Evolutionary conservation across 176 grass and related monocot genomes (phyloP), one percentile per base, ranked within the genome.

Genomic region (Triticum dicoccoides): DNA sequence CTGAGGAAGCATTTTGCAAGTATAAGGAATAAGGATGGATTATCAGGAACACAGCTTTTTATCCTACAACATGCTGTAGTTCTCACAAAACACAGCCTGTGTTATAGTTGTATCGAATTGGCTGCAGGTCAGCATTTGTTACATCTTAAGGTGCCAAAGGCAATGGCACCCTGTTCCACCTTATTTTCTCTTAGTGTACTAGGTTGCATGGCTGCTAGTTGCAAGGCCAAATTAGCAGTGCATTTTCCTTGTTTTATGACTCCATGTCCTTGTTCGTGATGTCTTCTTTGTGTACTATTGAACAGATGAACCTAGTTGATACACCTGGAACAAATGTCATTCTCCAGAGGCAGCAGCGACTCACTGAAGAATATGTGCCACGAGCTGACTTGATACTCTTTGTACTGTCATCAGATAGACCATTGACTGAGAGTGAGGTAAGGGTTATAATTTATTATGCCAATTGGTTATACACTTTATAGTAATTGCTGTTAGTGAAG

Each of bases 261-360:
- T 82, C 84, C 45, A 74, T 82, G 27, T 74, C 49, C 35, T 35
- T 82, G 58, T 73, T 80, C 24, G 32, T 81, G 47, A 76, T 6
- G 80, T 78, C 24, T 63, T 80, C 39, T 24, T 84, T 77, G 73
- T 85, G 12, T 68, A 80, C 77, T 74, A 59, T 83, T 77, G 62
- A 87, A 89, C 90, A 99, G 97, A 99, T 99, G 94, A 99, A 92
- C 83, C 85, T 96, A 81, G 97, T 99, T 49, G 97, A 99, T 90
- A 99, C 97, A 58, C 97, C 94, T 78, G 97, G 97, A 90, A 99
- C 97, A 87, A 99, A 99, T 93, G 97, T 99, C 37, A 99, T 99
- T 91, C 93, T 99, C 78, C 97, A 96, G 83, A 96, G 97, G 80
- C 97, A 99, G 85, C 97, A 99, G 85, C 90, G 87, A 44, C 97